phyloP scores from a whole-genome alignment of 305 asterid genomes.

The Fraxinus floribunda region DNA sequence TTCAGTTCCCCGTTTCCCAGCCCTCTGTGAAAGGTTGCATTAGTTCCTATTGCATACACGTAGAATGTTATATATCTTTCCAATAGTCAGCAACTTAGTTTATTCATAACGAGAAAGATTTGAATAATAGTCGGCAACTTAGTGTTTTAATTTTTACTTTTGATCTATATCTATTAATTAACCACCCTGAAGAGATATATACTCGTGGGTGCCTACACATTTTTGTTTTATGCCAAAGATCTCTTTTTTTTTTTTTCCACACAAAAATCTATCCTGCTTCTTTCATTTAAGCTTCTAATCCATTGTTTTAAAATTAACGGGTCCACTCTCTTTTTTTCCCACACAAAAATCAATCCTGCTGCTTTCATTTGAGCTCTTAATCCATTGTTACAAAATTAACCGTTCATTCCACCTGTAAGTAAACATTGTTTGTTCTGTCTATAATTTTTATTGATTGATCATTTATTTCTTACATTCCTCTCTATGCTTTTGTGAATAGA shows the following conservation, averaged over 20 bases:
- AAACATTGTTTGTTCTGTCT: background rate
- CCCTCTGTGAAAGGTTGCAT: background rate
- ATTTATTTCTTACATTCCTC: background rate
- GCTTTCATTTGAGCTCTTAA: background rate
- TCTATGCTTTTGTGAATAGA: slow-evolving; percentile 30
- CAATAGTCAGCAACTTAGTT: background rate
- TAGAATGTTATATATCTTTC: no score
- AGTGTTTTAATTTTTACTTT: no score
- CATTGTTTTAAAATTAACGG: background rate
- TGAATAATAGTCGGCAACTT: background rate
- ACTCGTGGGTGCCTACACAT: background rate
- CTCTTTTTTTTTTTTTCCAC: background rate
- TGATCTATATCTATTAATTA: no score
- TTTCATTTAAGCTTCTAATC: background rate
- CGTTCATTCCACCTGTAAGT: background rate
- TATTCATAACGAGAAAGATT: background rate
- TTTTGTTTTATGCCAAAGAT: background rate
- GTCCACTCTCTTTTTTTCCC: background rate
- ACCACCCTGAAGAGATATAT: background rate
- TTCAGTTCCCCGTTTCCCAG: background rate
- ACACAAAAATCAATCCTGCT: background rate
- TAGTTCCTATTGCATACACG: no score
- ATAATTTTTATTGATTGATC: background rate
- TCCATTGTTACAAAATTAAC: background rate
- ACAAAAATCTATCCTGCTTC: background rate